Conservation (phyloP, 768 basidiomycete genomes). For the Fistulinella prunicolor region DNA sequence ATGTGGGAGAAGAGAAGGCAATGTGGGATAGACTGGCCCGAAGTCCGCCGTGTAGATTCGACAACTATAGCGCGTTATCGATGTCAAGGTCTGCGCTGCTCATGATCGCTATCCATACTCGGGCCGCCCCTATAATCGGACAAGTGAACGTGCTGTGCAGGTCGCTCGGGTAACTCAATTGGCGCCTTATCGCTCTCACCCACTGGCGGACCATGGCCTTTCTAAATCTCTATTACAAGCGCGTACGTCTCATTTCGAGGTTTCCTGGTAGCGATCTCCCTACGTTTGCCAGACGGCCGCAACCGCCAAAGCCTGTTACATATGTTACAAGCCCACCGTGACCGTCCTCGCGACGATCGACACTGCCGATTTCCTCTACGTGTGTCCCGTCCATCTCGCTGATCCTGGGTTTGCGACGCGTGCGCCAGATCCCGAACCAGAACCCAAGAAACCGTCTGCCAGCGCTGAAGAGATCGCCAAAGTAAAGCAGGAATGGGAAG, state of each 20-base stretch:
- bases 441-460: slow-evolving; percentile 31
- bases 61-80: neutral
- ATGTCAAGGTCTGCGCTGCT: slow-evolving; percentile 6
- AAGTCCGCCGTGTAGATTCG: neutral
- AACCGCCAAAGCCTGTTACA: slow-evolving; percentile 73
- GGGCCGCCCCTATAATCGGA: too few relatives aligned
- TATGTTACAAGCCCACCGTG: slow-evolving; percentile 77
- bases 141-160: too few relatives aligned
- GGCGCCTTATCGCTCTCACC: neutral
- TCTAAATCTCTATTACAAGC: slow-evolving; percentile 85
- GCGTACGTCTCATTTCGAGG: slow-evolving; percentile 58
- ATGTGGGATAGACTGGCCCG: slow-evolving; percentile 9
- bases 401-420: slow-evolving; percentile 74
- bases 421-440: slow-evolving; percentile 42
- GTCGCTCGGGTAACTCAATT: too few relatives aligned
- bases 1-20: slow-evolving; percentile 16
- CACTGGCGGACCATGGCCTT: slow-evolving; percentile 52
- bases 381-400: slow-evolving; percentile 74
- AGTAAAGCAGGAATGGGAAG: slow-evolving; percentile 79
- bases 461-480: slow-evolving; percentile 73
- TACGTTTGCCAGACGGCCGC: slow-evolving; percentile 57
- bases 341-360: slow-evolving; percentile 84
- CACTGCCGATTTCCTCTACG: slow-evolving; percentile 83
- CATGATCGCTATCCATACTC: too few relatives aligned
- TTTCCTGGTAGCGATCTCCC: neutral